phyloP scores from a whole-genome alignment of 257 asterid genomes.

The Solanum pennellii region DNA sequence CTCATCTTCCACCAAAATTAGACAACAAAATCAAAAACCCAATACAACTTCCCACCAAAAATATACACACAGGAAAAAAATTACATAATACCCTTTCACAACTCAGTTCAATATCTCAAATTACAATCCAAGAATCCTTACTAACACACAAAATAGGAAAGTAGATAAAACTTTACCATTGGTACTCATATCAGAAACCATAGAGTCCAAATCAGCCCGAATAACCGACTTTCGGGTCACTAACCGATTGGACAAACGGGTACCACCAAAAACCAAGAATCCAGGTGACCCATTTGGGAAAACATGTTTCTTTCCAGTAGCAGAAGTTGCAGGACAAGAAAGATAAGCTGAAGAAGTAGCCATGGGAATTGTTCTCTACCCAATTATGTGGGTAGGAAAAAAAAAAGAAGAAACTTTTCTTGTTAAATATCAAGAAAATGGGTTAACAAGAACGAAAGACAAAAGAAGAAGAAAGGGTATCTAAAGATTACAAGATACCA shows the following conservation, averaged over 20 bases:
- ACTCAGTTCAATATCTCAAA: neutral
- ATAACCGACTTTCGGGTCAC: conserved; percentile 30
- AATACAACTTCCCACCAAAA: neutral
- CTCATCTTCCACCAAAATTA: neutral
- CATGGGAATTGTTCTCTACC: conserved; percentile 7
- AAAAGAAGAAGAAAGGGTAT: conserved; percentile 6
- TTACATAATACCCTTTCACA: neutral
- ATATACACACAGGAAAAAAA: neutral
- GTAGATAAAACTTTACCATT: conserved; percentile 35
- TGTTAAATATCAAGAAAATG: neutral
- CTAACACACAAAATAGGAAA: neutral
- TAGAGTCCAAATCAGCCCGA: conserved; percentile 81
- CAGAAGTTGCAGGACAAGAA: conserved; percentile 37
- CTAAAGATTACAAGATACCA: conserved; percentile 17
- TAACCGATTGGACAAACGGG: conserved; percentile 17
- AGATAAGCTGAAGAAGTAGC: conserved; percentile 48
- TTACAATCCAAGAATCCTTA: neutral
- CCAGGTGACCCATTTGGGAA: conserved; percentile 22
- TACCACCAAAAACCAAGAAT: conserved; percentile 4
- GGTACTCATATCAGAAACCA: conserved; percentile 80
- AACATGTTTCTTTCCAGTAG: conserved; percentile 17
- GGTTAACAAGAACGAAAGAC: neutral
- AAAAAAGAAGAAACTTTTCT: neutral
- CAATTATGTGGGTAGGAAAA: neutral
- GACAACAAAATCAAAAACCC: neutral